Evolutionary conservation across 83 land plant genomes (phyloP).

Genomic region (Larix sibirica): DNA sequence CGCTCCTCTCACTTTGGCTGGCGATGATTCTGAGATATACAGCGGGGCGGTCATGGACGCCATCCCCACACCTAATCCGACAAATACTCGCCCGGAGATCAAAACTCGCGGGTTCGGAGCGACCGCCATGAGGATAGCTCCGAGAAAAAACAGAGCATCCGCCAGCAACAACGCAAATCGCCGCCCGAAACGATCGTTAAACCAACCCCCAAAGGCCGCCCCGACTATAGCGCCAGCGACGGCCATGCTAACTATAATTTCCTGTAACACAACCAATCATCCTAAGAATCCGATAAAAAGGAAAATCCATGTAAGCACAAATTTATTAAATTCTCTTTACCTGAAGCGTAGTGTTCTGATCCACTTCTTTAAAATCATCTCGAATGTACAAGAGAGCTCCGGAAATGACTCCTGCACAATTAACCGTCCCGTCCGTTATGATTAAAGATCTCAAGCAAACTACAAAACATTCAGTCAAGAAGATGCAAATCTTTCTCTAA

Average conservation of each 20-base stretch:
- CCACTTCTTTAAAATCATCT: conserved; percentile 55
- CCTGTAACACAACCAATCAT: conserved; percentile 28
- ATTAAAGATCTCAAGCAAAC: too few species aligned
- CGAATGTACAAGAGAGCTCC: conserved; percentile 67
- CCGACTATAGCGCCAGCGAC: conserved; percentile 88
- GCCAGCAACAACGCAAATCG: conserved; percentile 50
- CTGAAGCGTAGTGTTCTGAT: conserved; percentile 33
- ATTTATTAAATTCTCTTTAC: conserved; percentile 13
- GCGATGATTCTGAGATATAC: conserved; percentile 88
- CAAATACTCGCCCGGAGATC: conserved; percentile 66
- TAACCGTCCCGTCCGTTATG: neutral
- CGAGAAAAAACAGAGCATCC: conserved; percentile 64
- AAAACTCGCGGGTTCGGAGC: conserved; percentile 35
- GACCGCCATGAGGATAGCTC: conserved; percentile 75
- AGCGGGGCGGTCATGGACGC: conserved; percentile 91
- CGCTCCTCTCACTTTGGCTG: conserved; percentile 79
- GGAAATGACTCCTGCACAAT: conserved; percentile 57
- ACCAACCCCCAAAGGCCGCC: conserved; percentile 75
- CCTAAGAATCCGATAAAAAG: too few species aligned
- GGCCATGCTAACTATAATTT: conserved; percentile 86
- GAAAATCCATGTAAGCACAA: too few species aligned
- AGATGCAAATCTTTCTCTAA: neutral
- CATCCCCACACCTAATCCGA: conserved; percentile 85
- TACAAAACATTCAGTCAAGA: neutral
- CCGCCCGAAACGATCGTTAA: conserved; percentile 68